A percentile compares a stretch with the other conserved stretches of the same genome.
phyloP scores from a whole-genome alignment of 2,329 filamentous ascomycete genomes.

The Aurifilum marmelostoma region DNA sequence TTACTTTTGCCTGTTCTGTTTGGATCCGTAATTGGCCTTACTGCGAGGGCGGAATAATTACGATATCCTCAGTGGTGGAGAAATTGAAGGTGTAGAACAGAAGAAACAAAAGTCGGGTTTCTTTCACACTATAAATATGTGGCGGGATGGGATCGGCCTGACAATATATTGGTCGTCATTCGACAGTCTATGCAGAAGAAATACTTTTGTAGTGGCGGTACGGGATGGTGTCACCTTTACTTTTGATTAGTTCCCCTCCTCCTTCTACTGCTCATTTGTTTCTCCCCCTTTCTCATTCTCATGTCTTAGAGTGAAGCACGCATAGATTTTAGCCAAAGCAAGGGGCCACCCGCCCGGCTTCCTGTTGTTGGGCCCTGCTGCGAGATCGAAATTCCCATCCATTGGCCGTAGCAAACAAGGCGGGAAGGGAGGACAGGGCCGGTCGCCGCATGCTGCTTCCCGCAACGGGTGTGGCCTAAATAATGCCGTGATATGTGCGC shows the following conservation, averaged over 20 bases:
- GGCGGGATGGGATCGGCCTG: not conserved
- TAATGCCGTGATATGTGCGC: not conserved
- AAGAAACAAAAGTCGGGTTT: not conserved
- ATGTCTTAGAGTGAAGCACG: not conserved
- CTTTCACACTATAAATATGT: not conserved
- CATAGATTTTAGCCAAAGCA: not conserved
- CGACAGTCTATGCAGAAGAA: not conserved
- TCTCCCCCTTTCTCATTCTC: not conserved
- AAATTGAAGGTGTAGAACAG: not conserved
- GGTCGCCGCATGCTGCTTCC: not conserved
- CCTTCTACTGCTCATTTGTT: not conserved
- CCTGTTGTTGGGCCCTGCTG: not conserved
- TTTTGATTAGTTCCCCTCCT: not conserved
- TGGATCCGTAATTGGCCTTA: not conserved
- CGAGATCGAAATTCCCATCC: not conserved
- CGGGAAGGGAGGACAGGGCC: slow-evolving; percentile 16
- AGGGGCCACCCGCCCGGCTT: not conserved
- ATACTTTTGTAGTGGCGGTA: not conserved
- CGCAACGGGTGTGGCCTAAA: not conserved
- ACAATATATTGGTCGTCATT: not conserved
- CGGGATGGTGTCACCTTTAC: slow-evolving; percentile 9
- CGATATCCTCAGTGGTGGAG: not conserved
- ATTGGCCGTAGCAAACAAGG: slow-evolving; percentile 16
- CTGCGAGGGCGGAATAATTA: not conserved
- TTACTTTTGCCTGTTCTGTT: not conserved